Conservation (phyloP, 495 filamentous ascomycete species). For the Platismatia glauca region DNA sequence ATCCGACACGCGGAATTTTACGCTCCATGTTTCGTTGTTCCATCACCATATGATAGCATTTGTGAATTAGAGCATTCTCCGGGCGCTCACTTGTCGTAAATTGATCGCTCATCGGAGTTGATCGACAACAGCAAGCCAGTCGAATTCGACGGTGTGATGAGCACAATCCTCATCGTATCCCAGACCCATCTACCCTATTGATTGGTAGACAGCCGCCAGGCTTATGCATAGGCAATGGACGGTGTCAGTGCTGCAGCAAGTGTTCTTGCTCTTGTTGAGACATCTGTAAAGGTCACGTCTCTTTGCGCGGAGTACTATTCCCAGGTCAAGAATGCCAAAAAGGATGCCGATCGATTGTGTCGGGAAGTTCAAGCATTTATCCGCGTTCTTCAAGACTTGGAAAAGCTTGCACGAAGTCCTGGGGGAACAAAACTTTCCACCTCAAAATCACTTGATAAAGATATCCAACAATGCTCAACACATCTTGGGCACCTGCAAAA, state of each 20-base stretch:
- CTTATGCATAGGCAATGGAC: slow-evolving; percentile 23
- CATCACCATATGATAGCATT: no score
- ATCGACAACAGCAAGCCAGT: slow-evolving; percentile 3
- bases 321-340: slow-evolving; percentile 29
- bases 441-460: background rate
- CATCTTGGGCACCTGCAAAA: slow-evolving; percentile 29
- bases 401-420: slow-evolving; percentile 11
- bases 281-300: slow-evolving; percentile 21
- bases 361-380: slow-evolving; percentile 24
- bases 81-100: no score
- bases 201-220: slow-evolving; percentile 3
- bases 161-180: background rate
- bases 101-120: background rate
- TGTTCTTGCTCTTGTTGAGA: slow-evolving; percentile 33
- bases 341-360: slow-evolving; percentile 31
- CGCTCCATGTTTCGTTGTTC: no score
- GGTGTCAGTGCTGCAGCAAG: slow-evolving; percentile 29
- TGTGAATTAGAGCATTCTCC: no score
- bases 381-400: slow-evolving; percentile 23
- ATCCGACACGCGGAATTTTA: no score
- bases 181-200: background rate
- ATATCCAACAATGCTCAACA: slow-evolving; percentile 25
- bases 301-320: slow-evolving; percentile 6
- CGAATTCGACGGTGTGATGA: background rate
- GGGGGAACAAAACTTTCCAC: slow-evolving; percentile 7